Percentiles rank a stretch among this genome's conserved stretches.
phyloP scores from a whole-genome alignment of 164 flowering plant species.

The Warburgia ugandensis region DNA sequence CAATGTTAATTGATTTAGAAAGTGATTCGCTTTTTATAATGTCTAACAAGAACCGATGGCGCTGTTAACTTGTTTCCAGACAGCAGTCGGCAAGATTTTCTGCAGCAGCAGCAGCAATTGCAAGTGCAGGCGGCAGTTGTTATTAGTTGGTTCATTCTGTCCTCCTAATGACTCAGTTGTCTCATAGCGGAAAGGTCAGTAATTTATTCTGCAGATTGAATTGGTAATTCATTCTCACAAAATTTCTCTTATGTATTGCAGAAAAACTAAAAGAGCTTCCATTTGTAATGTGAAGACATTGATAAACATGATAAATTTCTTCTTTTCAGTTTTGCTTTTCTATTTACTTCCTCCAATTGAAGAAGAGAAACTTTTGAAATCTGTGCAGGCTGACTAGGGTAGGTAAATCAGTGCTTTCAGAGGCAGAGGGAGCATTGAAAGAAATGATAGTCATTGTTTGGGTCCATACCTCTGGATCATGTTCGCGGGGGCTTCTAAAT shows the following conservation, averaged over 20 bases:
- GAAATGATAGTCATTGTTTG: too few relatives aligned
- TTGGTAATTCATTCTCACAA: not conserved
- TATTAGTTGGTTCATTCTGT: constrained; percentile 12
- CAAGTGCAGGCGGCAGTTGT: constrained; percentile 15
- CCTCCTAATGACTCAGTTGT: not conserved
- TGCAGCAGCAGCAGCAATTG: constrained; percentile 23
- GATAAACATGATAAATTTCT: too few relatives aligned
- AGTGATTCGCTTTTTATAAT: not conserved
- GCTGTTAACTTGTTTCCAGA: not conserved
- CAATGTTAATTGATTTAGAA: not conserved
- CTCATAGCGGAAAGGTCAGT: not conserved
- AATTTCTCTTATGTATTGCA: not conserved
- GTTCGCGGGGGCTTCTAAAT: too few relatives aligned
- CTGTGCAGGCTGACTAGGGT: too few relatives aligned
- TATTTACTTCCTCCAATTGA: too few relatives aligned
- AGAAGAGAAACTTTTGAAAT: too few relatives aligned
- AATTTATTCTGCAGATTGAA: not conserved
- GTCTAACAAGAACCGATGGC: not conserved
- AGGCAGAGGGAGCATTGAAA: too few relatives aligned
- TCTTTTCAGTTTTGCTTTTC: too few relatives aligned
- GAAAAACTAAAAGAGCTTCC: too few relatives aligned
- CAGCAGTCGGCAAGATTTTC: constrained; percentile 64
- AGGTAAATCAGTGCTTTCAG: too few relatives aligned
- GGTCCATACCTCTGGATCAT: too few relatives aligned
- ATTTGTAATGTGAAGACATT: too few relatives aligned